Evolutionary conservation across 139 green algal genomes (phyloP).

Genomic region (Tetraselmis chui): DNA sequence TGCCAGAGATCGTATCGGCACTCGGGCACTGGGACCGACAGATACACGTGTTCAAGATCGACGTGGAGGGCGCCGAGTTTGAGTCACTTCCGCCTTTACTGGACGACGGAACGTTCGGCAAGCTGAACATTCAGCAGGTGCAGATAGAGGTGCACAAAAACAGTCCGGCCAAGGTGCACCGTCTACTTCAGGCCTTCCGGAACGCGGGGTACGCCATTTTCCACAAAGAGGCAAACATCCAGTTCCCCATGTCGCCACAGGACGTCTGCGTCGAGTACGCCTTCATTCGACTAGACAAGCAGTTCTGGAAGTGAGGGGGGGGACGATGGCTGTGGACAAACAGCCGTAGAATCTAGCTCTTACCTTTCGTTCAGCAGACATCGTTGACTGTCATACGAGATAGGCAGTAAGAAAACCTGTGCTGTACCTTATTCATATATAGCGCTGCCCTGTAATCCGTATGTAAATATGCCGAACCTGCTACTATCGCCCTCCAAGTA

Average conservation of each 20-base stretch:
- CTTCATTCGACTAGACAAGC: not conserved
- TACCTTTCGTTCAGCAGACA: too few species aligned
- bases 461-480: too few species aligned
- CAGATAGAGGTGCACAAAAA: conserved; percentile 8
- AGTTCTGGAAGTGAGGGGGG: too few species aligned
- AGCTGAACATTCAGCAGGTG: conserved; percentile 5
- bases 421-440: too few species aligned
- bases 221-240: not conserved
- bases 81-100: conserved; percentile 3
- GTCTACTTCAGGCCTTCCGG: not conserved
- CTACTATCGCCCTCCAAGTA: too few species aligned
- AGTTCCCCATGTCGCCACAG: not conserved
- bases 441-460: too few species aligned
- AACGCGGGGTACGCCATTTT: not conserved
- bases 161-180: not conserved
- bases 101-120: not conserved
- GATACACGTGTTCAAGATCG: conserved; percentile 5
- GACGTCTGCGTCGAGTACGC: not conserved
- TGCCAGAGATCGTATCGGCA: not conserved
- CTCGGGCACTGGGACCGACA: not conserved
- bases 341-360: too few species aligned
- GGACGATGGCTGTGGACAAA: too few species aligned
- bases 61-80: conserved; percentile 7
- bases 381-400: too few species aligned
- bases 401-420: too few species aligned